These are phyloP conservation scores for Gliomastix tumulicola DNA, from an alignment of 2,329 filamentous ascomycete genomes.

Conservation along the genomic window DNA sequence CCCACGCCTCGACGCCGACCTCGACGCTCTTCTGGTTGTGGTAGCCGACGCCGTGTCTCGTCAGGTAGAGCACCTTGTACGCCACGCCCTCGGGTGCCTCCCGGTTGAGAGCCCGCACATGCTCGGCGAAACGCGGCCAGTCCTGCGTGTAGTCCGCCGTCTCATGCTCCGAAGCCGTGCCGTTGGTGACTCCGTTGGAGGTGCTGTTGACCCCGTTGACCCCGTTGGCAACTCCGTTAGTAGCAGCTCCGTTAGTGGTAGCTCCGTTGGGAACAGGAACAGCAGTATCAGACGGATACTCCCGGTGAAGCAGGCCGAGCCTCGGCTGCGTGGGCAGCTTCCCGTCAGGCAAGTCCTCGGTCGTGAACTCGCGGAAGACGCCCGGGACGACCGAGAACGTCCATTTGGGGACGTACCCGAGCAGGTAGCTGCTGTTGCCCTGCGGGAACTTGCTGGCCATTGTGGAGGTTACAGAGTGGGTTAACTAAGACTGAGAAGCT, in stretches of 20 bases:
- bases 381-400: conserved; percentile 28
- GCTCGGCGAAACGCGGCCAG: conserved; percentile 43
- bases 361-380: conserved; percentile 12
- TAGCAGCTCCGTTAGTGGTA: too few relatives aligned
- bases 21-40: conserved; percentile 43
- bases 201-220: too few relatives aligned
- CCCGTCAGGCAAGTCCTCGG: conserved; percentile 7
- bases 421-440: too few relatives aligned
- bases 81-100: conserved; percentile 29
- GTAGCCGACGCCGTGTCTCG: conserved; percentile 49
- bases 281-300: conserved; percentile 34
- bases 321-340: conserved; percentile 34
- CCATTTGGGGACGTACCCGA: conserved; percentile 9
- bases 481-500: too few relatives aligned
- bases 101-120: conserved; percentile 38
- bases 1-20: conserved; percentile 51
- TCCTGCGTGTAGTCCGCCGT: conserved; percentile 25
- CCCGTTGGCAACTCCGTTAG: too few relatives aligned
- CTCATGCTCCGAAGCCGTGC: too few relatives aligned
- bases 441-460: too few relatives aligned
- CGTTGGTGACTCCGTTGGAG: too few relatives aligned
- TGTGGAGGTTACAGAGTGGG: too few relatives aligned
- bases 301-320: conserved; percentile 45
- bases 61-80: conserved; percentile 48
- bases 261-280: too few relatives aligned